phyloP scores from a whole-genome alignment of 345 rosid species.

The Lepidium africanum region DNA sequence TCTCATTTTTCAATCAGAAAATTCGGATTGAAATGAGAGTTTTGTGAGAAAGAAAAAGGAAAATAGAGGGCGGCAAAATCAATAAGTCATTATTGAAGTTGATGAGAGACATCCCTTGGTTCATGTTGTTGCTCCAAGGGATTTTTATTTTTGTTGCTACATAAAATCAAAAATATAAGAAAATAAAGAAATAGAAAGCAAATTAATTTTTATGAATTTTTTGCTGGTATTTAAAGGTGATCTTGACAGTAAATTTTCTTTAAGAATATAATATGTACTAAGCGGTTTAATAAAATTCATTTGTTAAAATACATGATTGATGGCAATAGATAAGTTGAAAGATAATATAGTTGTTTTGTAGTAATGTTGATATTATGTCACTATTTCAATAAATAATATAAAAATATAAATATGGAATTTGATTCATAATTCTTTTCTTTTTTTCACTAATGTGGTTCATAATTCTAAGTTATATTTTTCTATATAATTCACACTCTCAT shows the following conservation, averaged over 20 bases:
- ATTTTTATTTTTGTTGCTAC: neutral
- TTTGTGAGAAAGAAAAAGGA: slow-evolving; percentile 8
- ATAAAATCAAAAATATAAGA: neutral
- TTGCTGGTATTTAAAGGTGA: neutral
- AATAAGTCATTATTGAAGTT: slow-evolving; percentile 14
- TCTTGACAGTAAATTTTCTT: neutral
- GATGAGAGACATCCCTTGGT: slow-evolving; percentile 9
- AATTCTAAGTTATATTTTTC: too few relatives aligned
- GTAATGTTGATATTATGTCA: too few relatives aligned
- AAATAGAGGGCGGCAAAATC: slow-evolving; percentile 16
- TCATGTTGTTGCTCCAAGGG: slow-evolving; percentile 18
- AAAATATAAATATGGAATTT: too few relatives aligned
- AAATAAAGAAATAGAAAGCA: neutral
- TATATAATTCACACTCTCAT: too few relatives aligned
- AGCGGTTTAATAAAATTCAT: neutral
- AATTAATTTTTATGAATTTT: neutral
- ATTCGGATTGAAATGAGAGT: slow-evolving; percentile 13
- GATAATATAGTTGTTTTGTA: neutral
- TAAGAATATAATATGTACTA: neutral
- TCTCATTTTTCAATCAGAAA: slow-evolving; percentile 6
- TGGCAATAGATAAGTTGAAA: neutral
- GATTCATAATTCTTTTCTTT: too few relatives aligned
- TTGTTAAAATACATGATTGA: neutral
- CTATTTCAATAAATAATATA: too few relatives aligned
- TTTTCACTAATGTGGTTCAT: too few relatives aligned